These are phyloP conservation scores for Penicillium sp. DNA, from an alignment of 2,329 filamentous ascomycete genomes.

Conservation along the genomic window DNA sequence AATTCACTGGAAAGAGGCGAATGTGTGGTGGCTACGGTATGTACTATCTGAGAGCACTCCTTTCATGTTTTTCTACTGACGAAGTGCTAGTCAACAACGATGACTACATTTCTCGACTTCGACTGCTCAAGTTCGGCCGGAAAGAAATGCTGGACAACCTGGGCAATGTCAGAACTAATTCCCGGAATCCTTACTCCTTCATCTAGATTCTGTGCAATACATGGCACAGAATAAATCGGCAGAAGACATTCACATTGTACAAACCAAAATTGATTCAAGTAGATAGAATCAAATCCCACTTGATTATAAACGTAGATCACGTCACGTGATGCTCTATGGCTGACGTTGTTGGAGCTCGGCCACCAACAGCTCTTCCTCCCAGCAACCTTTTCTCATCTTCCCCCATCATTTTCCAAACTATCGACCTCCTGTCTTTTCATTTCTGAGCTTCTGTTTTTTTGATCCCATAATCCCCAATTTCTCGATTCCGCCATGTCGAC, in stretches of 20 bases:
- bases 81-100: slow-evolving; percentile 65
- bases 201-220: slow-evolving; percentile 1
- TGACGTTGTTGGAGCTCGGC: slow-evolving; percentile 40
- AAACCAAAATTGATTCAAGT: not conserved
- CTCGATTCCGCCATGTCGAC: slow-evolving; percentile 65
- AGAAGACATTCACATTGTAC: not conserved
- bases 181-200: slow-evolving; percentile 11
- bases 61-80: not conserved
- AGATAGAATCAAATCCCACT: not conserved
- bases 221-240: not conserved
- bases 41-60: slow-evolving; percentile 35
- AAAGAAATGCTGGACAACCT: slow-evolving; percentile 34
- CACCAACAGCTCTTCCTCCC: slow-evolving; percentile 23
- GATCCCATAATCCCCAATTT: slow-evolving; percentile 9
- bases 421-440: slow-evolving; percentile 3
- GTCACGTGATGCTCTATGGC: slow-evolving; percentile 32
- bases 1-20: slow-evolving; percentile 78
- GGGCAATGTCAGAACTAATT: slow-evolving; percentile 17
- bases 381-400: slow-evolving; percentile 21
- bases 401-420: slow-evolving; percentile 9
- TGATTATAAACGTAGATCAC: slow-evolving; percentile 10
- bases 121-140: slow-evolving; percentile 63
- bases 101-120: slow-evolving; percentile 74
- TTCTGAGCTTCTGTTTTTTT: not conserved
- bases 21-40: slow-evolving; percentile 90